phyloP scores from a whole-genome alignment of 768 basidiomycete species.

The Rhodotorula graminis region DNA sequence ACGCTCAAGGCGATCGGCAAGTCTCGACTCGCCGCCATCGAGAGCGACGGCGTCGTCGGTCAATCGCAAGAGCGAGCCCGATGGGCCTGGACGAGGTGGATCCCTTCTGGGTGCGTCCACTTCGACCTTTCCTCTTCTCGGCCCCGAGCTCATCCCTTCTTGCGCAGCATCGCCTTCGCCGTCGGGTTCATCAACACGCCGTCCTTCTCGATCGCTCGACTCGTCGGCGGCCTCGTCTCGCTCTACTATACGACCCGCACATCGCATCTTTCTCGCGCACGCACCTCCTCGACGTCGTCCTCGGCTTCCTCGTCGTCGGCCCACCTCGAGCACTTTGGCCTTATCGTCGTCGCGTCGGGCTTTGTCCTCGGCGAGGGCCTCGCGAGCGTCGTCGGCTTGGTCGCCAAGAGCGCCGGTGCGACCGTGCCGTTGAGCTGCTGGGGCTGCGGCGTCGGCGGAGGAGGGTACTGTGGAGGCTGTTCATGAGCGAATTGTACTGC shows the following conservation, averaged over 20 bases:
- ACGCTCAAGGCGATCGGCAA: slow-evolving; percentile 61
- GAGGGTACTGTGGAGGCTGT: slow-evolving; percentile 36
- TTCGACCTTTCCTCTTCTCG: background rate
- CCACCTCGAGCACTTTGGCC: slow-evolving; percentile 52
- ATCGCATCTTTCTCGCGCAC: slow-evolving; percentile 44
- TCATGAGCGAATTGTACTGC: background rate
- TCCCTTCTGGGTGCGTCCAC: slow-evolving; percentile 51
- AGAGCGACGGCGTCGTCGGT: background rate
- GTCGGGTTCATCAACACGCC: slow-evolving; percentile 85
- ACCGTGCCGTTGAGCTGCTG: slow-evolving; percentile 68
- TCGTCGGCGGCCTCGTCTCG: slow-evolving; percentile 81
- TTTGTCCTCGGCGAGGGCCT: slow-evolving; percentile 95
- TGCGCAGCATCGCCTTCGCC: slow-evolving; percentile 37
- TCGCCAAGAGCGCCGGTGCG: slow-evolving; percentile 68
- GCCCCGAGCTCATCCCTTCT: too few relatives aligned
- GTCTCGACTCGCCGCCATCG: slow-evolving; percentile 49
- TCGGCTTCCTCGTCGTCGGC: slow-evolving; percentile 15
- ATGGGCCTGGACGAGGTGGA: slow-evolving; percentile 17
- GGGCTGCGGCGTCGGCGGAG: slow-evolving; percentile 58
- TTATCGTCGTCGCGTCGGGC: slow-evolving; percentile 86
- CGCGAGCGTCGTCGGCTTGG: slow-evolving; percentile 70
- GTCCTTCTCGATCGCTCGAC: slow-evolving; percentile 82
- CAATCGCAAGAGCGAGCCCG: background rate
- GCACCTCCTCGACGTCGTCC: slow-evolving; percentile 42
- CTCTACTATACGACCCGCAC: slow-evolving; percentile 56